Base-by-base conservation (phyloP, 176 grass and related monocot genomes). In the Musa troglodytarum region DNA sequence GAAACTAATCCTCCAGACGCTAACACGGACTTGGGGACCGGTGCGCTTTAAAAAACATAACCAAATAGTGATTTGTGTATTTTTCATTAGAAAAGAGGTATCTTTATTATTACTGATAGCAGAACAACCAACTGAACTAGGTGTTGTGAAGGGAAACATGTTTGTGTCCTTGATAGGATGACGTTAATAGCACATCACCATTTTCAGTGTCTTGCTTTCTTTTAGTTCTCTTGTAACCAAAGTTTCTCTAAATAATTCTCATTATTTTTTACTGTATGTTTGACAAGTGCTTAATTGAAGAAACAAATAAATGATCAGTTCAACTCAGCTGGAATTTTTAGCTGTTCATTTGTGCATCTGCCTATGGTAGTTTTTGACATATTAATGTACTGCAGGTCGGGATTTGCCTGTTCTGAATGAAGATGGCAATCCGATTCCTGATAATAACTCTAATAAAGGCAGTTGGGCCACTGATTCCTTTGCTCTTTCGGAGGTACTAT, bases 341-440 rank as follows among this genome's bases (percentile, higher is more conserved):
- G 10, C 68, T 79, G 19, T 57, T 16, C 49, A 19, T 54, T 9
- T 29, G 1, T 56, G 0, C 81, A 10, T 81, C 22, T 80, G 3
- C 71, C 65, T 65, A 54, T 66, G 77, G 78, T 53, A 10, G 16
- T 49, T 50, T 69, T 82, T 53, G 59, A 14, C 53, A 43, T 50
- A 69, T 81, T 34, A 73, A 22, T 50, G 15, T 49, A 53, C 8
- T 76, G 65, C 65, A 98, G 90, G 77, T 75, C 74, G 84, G 62
- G 86, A 88, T 65, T 67, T 98, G 69, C 88, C 86, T 70, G 73
- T 98, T 89, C 54, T 94, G 61, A 94, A 89, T 54, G 90, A 98
- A 79, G 95, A 98, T 82, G 95, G 95, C 76, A 84, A 89, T 84
- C 52, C 86, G 26, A 88, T 90, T 63, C 85, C 76, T 76, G 88